Conservation (phyloP, 78 protist species). For the Mantamonas sphyraenae region DNA sequence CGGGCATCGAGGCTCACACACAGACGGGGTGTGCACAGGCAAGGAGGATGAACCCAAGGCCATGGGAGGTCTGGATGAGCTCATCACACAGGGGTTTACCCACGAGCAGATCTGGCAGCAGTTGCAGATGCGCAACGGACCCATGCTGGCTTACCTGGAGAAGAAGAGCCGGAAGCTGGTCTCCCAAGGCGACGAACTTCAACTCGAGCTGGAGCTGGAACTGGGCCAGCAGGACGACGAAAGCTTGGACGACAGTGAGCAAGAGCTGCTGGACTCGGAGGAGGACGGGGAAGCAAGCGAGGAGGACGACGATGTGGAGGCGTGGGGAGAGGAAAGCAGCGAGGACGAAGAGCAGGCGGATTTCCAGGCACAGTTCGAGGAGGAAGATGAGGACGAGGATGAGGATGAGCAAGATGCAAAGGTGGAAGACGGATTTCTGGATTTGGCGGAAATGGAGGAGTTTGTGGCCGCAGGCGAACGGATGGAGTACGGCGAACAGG, state of each 20-base stretch:
- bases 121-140: slow-evolving; percentile 2
- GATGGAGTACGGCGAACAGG: no score
- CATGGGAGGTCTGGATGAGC: no score
- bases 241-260: not conserved
- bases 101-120: slow-evolving; percentile 12
- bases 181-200: not conserved
- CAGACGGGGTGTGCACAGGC: no score
- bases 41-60: no score
- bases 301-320: not conserved
- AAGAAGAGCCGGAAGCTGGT: not conserved
- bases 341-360: not conserved
- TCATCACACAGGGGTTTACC: not conserved
- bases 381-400: not conserved
- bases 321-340: not conserved
- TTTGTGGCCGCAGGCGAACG: no score
- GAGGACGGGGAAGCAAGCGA: not conserved
- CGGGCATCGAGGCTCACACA: no score
- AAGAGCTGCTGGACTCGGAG: not conserved
- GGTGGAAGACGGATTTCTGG: not conserved
- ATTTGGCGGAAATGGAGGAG: no score
- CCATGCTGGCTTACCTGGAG: not conserved
- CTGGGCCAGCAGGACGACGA: not conserved
- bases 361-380: not conserved
- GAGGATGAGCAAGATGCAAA: not conserved
- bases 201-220: not conserved